phyloP scores from a whole-genome alignment of 2,329 filamentous ascomycete species.

The Conoideocrella luteorostrata region DNA sequence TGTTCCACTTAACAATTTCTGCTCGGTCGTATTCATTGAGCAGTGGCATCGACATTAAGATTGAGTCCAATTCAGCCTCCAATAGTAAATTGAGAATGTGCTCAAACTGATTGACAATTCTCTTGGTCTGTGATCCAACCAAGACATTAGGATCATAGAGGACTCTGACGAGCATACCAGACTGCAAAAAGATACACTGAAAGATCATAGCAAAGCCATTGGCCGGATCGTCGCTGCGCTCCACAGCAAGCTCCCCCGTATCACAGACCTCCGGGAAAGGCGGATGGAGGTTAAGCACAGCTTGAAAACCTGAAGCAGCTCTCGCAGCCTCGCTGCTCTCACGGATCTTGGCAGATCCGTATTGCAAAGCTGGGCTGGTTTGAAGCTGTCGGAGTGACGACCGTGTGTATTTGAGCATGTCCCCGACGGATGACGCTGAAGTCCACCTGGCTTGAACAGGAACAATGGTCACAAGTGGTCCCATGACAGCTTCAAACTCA shows the following conservation, averaged over 20 bases:
- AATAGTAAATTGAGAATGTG: neutral
- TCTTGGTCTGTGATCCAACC: too few relatives aligned
- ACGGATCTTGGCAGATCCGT: neutral
- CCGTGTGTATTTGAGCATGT: slow-evolving; percentile 5
- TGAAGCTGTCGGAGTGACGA: slow-evolving; percentile 3
- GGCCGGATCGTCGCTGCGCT: too few relatives aligned
- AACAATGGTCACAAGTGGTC: slow-evolving; percentile 4
- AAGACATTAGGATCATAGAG: too few relatives aligned
- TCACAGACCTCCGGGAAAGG: too few relatives aligned
- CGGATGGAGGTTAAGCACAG: slow-evolving; percentile 3
- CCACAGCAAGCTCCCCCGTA: too few relatives aligned
- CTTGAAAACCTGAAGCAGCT: neutral
- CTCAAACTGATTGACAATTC: slow-evolving; percentile 7
- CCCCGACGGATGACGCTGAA: neutral
- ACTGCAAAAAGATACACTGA: too few relatives aligned
- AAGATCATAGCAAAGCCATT: too few relatives aligned
- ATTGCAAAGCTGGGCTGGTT: slow-evolving; percentile 1
- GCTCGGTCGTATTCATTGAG: neutral
- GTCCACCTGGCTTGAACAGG: slow-evolving; percentile 7
- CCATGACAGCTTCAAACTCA: slow-evolving; percentile 3
- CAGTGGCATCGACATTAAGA: neutral
- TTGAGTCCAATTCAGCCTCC: neutral
- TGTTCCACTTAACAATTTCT: neutral
- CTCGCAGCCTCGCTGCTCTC: neutral
- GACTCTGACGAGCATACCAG: too few relatives aligned